Conservation (phyloP, 768 basidiomycete genomes). For the Asterophora lycoperdoides region DNA sequence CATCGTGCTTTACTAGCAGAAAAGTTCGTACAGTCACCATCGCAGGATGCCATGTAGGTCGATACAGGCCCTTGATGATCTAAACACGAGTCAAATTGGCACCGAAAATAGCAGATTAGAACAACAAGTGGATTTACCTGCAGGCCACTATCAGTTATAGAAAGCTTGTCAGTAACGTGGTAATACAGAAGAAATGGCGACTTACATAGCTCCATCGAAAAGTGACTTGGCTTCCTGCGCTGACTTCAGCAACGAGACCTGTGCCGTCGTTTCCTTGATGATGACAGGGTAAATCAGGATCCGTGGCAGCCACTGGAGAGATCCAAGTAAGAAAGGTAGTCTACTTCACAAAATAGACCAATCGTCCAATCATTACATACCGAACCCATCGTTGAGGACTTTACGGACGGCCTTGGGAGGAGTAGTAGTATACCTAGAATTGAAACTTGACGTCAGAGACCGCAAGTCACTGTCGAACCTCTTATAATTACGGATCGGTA, state of each 20-base stretch:
- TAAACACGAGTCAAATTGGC: conserved; percentile 10
- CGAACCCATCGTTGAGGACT: conserved; percentile 31
- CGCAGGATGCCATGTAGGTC: conserved; percentile 51
- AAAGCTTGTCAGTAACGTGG: not conserved
- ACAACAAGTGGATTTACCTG: conserved; percentile 22
- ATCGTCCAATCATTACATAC: conserved; percentile 14
- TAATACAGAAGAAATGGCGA: conserved; percentile 3
- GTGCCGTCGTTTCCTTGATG: conserved; percentile 37
- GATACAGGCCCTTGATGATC: conserved; percentile 48
- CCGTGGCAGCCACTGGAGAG: conserved; percentile 22
- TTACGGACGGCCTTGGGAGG: conserved; percentile 31
- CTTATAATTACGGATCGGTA: conserved; percentile 30
- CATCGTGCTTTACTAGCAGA: conserved; percentile 35
- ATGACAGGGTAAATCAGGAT: conserved; percentile 41
- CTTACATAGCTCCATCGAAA: conserved; percentile 44
- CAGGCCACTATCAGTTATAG: conserved; percentile 34
- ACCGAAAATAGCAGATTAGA: not conserved
- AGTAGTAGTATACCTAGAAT: conserved; percentile 24
- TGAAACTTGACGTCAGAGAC: conserved; percentile 4
- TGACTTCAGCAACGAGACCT: conserved; percentile 30
- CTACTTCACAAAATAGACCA: not conserved
- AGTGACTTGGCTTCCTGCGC: conserved; percentile 37
- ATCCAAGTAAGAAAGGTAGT: conserved; percentile 2
- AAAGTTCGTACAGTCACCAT: conserved; percentile 38
- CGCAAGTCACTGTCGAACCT: conserved; percentile 1